These are phyloP conservation scores for Ascochyta rabiei DNA, from an alignment of 2,329 filamentous ascomycete genomes.

Conservation along the genomic window DNA sequence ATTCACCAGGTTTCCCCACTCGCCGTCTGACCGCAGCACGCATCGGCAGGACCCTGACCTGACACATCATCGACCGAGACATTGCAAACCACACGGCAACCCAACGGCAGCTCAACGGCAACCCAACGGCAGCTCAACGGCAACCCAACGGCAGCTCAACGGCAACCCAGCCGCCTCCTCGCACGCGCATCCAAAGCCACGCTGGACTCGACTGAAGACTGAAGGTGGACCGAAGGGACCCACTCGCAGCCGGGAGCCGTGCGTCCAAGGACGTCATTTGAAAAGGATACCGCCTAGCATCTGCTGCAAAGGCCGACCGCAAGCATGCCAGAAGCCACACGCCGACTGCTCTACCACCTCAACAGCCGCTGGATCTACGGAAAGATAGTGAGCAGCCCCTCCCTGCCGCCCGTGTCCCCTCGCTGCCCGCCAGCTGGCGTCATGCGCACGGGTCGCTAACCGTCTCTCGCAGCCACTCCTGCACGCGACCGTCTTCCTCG, in stretches of 20 bases:
- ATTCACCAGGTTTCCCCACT: slow-evolving; percentile 17
- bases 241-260: slow-evolving; percentile 13
- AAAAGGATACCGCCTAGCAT: slow-evolving; percentile 24
- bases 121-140: too few species aligned
- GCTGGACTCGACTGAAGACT: background rate
- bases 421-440: background rate
- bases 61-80: slow-evolving; percentile 9
- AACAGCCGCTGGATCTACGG: slow-evolving; percentile 77
- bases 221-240: slow-evolving; percentile 13
- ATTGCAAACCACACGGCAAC: slow-evolving; percentile 7
- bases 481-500: slow-evolving; percentile 80
- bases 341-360: slow-evolving; percentile 68
- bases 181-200: slow-evolving; percentile 14
- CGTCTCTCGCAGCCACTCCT: slow-evolving; percentile 73
- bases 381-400: slow-evolving; percentile 64
- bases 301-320: slow-evolving; percentile 27
- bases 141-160: too few species aligned
- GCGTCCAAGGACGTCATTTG: slow-evolving; percentile 39
- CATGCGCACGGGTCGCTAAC: slow-evolving; percentile 17
- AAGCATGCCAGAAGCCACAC: slow-evolving; percentile 52
- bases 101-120: too few species aligned
- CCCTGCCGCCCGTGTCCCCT: background rate
- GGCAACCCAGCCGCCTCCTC: slow-evolving; percentile 11
- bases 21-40: slow-evolving; percentile 20
- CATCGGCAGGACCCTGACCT: slow-evolving; percentile 24